Conservation (phyloP, 148 eudicot species). For the Chenopodium suecicum region DNA sequence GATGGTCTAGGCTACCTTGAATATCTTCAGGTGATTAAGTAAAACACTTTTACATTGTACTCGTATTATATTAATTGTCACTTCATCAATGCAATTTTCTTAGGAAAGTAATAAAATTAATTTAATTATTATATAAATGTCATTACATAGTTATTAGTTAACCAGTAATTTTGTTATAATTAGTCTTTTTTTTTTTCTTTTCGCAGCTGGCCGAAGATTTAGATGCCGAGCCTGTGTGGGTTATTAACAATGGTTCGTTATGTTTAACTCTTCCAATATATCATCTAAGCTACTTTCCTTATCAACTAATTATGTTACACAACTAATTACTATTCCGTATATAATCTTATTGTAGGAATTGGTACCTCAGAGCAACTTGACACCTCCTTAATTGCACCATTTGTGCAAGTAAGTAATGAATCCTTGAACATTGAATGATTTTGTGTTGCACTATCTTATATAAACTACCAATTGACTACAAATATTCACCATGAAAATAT, state of each 20-base stretch:
- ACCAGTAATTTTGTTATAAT: neutral
- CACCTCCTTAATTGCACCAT: constrained; percentile 38
- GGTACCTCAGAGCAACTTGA: constrained; percentile 44
- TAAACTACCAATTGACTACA: neutral
- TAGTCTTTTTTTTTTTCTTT: neutral
- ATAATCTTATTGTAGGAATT: constrained; percentile 39
- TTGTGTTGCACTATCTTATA: neutral
- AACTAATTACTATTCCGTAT: neutral
- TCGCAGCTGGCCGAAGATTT: constrained; percentile 83
- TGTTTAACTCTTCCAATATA: neutral
- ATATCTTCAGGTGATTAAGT: constrained; percentile 49
- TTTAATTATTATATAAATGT: too few relatives aligned
- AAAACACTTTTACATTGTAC: neutral
- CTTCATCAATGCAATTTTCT: too few relatives aligned
- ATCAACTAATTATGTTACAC: too few relatives aligned
- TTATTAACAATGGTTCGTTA: constrained; percentile 65
- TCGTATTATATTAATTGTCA: too few relatives aligned
- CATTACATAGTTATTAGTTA: too few relatives aligned
- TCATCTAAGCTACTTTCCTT: neutral
- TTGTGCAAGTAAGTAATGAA: constrained; percentile 48
- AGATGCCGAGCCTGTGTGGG: constrained; percentile 80
- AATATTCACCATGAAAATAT: neutral
- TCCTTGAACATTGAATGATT: neutral
- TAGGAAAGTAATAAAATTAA: too few relatives aligned
- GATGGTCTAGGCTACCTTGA: constrained; percentile 76